Base-by-base conservation (phyloP, 1,284 basidiomycete genomes). In the Ustilago tritici region DNA sequence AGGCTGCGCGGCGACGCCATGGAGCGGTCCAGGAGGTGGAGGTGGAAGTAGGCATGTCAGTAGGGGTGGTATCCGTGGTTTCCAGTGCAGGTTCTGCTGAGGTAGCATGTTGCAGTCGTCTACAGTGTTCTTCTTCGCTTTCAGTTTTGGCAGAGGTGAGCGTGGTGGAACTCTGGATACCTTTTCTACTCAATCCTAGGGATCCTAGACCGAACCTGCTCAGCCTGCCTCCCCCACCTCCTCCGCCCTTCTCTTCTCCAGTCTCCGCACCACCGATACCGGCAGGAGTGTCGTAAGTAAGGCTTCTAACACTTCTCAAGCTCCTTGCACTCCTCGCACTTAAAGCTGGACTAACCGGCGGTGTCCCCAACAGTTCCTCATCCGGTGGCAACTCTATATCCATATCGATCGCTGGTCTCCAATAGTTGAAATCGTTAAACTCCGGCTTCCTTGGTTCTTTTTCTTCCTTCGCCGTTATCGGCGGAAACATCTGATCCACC, bases 401-500 rank as follows among this genome's bases (percentile, higher is more conserved):
- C 3, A 94, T 32, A 50, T 50, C 92, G 14, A 83, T 59, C 55
- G 90, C 89, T 10, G 90, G 83, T 75, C 95, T 92, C 97, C 97
- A 99, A 86, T 91, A 99, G 85, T 97, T 98, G 89, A 98, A 96
- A 87, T 99, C 96, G 19, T 95, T 98, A 86, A 90, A 99, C 86
- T 97, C 95, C 0, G 94, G 91, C 43, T 91, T 90, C 89, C 92
- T 54, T 19, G 80, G 78, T 35, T 76, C 72, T 47, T 74, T 70
- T 52, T 78, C 92, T 84, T 93, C 93, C 61, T 92, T 91, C 82
- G 94, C 91, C 36, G 78, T 78, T 69, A 98, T 94, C 0, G 96
- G 95, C 32, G 97, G 97, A 89, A 99, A 99, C 92, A 98, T 96
- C 86, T 98, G 95, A 88, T 99, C 95, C 36, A 99, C 97, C 15